Evolutionary conservation across 192 early-diverging fungal species (phyloP), one percentile per base, ranked within the genome.

Genomic region (Podochytrium sp.): DNA sequence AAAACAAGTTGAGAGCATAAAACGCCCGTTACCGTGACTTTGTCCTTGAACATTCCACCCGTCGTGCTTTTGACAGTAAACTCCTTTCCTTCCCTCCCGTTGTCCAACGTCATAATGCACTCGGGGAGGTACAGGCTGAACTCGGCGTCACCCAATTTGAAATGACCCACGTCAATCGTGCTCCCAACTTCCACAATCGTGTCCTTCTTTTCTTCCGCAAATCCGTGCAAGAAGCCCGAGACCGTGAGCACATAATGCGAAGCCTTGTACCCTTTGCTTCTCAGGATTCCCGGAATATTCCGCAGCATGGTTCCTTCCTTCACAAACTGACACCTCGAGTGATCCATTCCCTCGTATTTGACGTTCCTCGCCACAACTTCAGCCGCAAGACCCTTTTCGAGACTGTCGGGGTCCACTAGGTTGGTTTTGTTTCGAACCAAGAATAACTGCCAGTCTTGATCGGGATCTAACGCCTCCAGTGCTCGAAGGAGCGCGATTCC

Each of bases 71-170:
- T 74, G 14, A 86, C 50, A 5, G 73, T 62, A 62, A 86, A 77
- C 72, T 86, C 84, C 47, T 83, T 80, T 16, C 76, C 78, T 32
- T 86, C 84, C 69, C 83, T 86, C 49, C 80, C 78, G 51, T 86
- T 79, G 38, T 81, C 57, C 37, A 79, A 76, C 7, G 59, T 77
- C 6, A 83, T 60, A 12, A 74, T 62, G 64, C 81, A 81, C 33
- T 86, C 84, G 1, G 79, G 75, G 55, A 86, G 67, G 38, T 78
- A 79, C 18, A 81, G n/a, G 30, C 65, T 74, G n/a, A 80, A 60
- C 42, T 86, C 84, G 2, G 81, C 73, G 18, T 52, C 52, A 1
- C 73, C 74, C 6, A 62, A 32, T 16, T 71, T 51, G n/a, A 56
- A 60, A 18, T 78, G 77, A 10, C 58, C 77, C 10, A 50, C 62